Base-by-base conservation (phyloP, 148 eudicot genomes). In the Rhododendron henanense region DNA sequence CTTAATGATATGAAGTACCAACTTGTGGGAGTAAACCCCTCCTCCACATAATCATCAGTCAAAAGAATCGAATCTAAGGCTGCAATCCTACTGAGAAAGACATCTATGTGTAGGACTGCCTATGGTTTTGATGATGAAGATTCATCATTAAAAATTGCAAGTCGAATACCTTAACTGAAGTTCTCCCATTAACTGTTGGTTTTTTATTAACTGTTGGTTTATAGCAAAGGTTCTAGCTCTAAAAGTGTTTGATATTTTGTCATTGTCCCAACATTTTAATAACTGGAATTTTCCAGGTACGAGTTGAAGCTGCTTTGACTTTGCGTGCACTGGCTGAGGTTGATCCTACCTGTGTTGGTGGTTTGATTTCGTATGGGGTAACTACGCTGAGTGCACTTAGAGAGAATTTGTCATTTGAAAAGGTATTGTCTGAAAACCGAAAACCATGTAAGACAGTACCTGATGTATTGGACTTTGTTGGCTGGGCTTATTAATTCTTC, bases 311-410 rank as follows among this genome's bases (percentile, higher is more conserved):
- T 88, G 98, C 98, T 87, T 88, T 97, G 91, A 92, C 96, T 57
- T 74, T 95, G 89, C 93, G 97, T 83, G 92, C 94, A 71, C 85
- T 97, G 89, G 98, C 98, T 85, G 99, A 97, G 93, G 98, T 97
- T 93, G 99, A 97, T 91, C 99, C 99, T 59, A 93, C 96, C 57
- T 95, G 98, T 89, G 98, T 97, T 90, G 94, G 99, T 85, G 99
- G 99, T 85, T 91, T 97, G 94, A 93, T 97, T 85, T 95, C 98
- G 84, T 97, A 90, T 89, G 98, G 96, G 77, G 92, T 93, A 87
- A 95, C 99, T 16, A 93, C 90, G 81, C 89, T 97, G 73, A 89
- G 88, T 81, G 98, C 98, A 84, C 90, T 91, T 61, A 93, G 98
- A 88, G 99, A 97, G 89, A 97, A 91, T 90, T 91, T 93, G 67